Evolutionary conservation across 768 basidiomycete species (phyloP).

Genomic region (Scleroderma citrinum): DNA sequence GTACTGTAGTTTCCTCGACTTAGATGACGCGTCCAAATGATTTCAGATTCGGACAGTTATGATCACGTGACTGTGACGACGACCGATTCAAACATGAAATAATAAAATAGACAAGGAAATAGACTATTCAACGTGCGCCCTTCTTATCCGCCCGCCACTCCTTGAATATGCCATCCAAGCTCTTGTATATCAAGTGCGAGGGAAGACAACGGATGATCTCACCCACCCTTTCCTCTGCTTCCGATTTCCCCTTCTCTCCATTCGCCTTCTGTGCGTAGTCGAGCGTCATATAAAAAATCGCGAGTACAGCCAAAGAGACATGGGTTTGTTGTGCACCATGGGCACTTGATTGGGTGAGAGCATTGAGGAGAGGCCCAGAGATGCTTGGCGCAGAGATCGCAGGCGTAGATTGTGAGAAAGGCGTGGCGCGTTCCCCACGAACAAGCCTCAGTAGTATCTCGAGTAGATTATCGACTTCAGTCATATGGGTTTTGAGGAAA

Average conservation of each 20-base stretch:
- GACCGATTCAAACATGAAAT: too few relatives aligned
- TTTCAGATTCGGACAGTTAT: constrained; percentile 6
- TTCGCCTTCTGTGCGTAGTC: constrained; percentile 74
- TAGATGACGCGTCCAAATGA: constrained; percentile 30
- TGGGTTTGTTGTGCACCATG: constrained; percentile 90
- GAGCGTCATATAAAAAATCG: constrained; percentile 78
- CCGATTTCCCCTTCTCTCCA: constrained; percentile 60
- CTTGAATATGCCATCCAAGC: constrained; percentile 91
- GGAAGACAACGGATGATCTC: constrained; percentile 91
- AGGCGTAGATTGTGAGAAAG: constrained; percentile 59
- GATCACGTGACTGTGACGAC: constrained; percentile 22
- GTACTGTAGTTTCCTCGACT: constrained; percentile 6
- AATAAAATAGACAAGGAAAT: too few relatives aligned
- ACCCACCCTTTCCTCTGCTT: constrained; percentile 71
- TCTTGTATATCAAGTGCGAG: constrained; percentile 81
- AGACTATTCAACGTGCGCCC: constrained; percentile 39
- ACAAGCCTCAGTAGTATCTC: constrained; percentile 92
- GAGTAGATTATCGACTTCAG: constrained; percentile 79
- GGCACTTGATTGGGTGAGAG: constrained; percentile 67
- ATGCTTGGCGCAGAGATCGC: constrained; percentile 57
- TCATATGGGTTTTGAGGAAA: constrained; percentile 86
- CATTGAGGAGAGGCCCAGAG: constrained; percentile 65
- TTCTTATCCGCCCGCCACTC: constrained; percentile 87
- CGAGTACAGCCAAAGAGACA: constrained; percentile 87
- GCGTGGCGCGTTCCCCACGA: constrained; percentile 77